Evolutionary conservation across 306 rosid genomes (phyloP).

Genomic region (Hippophae gyantsensis): DNA sequence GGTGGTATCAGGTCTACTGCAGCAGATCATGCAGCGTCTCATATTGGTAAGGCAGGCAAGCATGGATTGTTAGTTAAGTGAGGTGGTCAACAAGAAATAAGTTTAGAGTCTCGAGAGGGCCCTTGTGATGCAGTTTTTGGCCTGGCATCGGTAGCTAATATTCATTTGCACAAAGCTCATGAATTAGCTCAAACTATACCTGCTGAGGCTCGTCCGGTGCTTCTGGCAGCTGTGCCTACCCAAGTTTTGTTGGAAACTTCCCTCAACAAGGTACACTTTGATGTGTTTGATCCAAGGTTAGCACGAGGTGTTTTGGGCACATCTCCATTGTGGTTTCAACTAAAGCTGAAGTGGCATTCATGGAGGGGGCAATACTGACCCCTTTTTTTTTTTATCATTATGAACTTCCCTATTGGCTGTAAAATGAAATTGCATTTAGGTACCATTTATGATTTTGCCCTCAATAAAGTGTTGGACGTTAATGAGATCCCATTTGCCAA

Average conservation of each 20-base stretch:
- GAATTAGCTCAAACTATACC: conserved; percentile 58
- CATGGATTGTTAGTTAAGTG: conserved; percentile 51
- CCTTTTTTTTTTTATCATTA: background rate
- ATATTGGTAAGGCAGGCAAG: conserved; percentile 71
- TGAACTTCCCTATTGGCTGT: no score
- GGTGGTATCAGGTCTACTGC: conserved; percentile 59
- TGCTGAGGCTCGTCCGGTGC: conserved; percentile 59
- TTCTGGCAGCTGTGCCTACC: conserved; percentile 67
- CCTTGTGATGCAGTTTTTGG: conserved; percentile 65
- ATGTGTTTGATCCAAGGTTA: conserved; percentile 74
- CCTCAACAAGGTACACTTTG: conserved; percentile 46
- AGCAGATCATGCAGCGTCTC: conserved; percentile 91
- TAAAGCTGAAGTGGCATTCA: conserved; percentile 74
- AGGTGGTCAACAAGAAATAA: conserved; percentile 39
- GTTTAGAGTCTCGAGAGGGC: conserved; percentile 56
- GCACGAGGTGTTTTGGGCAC: conserved; percentile 55
- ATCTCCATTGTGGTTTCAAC: conserved; percentile 70
- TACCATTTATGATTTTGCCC: no score
- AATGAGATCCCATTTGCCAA: no score
- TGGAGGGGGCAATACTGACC: conserved; percentile 61
- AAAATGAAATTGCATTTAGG: no score
- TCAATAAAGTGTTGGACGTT: no score
- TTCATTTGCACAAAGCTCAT: conserved; percentile 66
- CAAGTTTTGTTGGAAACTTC: conserved; percentile 57
- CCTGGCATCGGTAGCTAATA: conserved; percentile 70